Evolutionary conservation across 768 basidiomycete genomes (phyloP), one percentile per base, ranked within the genome.

Genomic region (Collybiopsis confluens): DNA sequence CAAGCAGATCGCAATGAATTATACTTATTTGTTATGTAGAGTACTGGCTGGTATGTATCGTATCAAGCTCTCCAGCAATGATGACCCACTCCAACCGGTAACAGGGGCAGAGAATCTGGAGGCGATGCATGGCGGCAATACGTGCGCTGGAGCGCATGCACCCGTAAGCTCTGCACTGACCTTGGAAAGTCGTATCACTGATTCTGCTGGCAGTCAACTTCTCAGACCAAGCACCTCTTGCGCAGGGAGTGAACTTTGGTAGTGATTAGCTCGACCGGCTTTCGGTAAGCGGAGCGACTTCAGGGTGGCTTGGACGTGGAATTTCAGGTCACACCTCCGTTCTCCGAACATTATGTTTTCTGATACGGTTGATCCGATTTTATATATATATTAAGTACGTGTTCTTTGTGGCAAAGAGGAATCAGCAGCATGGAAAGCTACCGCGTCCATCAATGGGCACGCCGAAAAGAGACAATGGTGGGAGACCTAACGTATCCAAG

Each of bases 81-180:
- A 20, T 23, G 42, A 24, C 55, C 7, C 54, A 44, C 54, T 57
- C 56, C 59, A 59, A 54, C 54, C 52, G 36, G 52, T 58, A 63
- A 33, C 59, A 88, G 88, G 93, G 96, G 96, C 18, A 84, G 96
- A 45, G 96, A 98, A 73, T 92, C 91, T 6, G 96, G 96, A 36
- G 95, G 95, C 49, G 96, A 98, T 69, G 89, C 95, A n/a, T 98
- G 96, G 96, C 94, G 95, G 68, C 91, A 96, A 68, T 94, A 94
- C 61, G 89, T 94, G 37, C 83, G 92, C 48, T 95, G 90, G 90
- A 86, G 87, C 68, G 83, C 88, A 43, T 94, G 91, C 67, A 97
- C 95, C 10, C 73, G 79, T 80, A 63, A 46, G 75, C 67, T 13
- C 20, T 36, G 42, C 26, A 37, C 45, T 30, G 44, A 41, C 42